phyloP scores from a whole-genome alignment of 768 basidiomycete genomes.

The Naganishia onofrii region DNA sequence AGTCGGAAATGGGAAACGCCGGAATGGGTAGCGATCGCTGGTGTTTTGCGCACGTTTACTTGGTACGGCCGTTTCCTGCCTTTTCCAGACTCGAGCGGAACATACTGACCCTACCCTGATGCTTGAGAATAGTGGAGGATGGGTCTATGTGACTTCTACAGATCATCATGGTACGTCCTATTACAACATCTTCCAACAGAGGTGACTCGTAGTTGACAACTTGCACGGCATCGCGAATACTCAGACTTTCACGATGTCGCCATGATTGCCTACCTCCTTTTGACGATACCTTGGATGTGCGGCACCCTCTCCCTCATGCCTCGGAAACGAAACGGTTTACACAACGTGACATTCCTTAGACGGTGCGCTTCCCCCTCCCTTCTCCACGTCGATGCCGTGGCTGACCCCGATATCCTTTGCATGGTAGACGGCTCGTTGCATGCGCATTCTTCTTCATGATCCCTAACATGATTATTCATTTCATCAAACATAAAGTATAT shows the following conservation, averaged over 20 bases:
- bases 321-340: background rate
- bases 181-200: too few relatives aligned
- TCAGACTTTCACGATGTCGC: slow-evolving; percentile 73
- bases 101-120: background rate
- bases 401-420: background rate
- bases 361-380: background rate
- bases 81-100: background rate
- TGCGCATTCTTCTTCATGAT: slow-evolving; percentile 67
- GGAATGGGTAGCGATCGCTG: slow-evolving; percentile 61
- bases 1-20: slow-evolving; percentile 41
- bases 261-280: slow-evolving; percentile 82
- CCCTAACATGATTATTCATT: slow-evolving; percentile 75
- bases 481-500: slow-evolving; percentile 78
- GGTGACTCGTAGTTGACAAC: too few relatives aligned
- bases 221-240: too few relatives aligned
- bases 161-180: slow-evolving; percentile 62
- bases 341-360: background rate
- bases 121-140: slow-evolving; percentile 61
- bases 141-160: slow-evolving; percentile 80
- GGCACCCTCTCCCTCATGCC: slow-evolving; percentile 64
- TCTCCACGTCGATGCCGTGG: background rate
- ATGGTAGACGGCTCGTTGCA: slow-evolving; percentile 59
- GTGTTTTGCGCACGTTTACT: slow-evolving; percentile 69
- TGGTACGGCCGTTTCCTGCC: slow-evolving; percentile 54
- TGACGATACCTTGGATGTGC: slow-evolving; percentile 86